phyloP scores from a whole-genome alignment of 2,329 filamentous ascomycete species.

The Aspergillus viridinutans region DNA sequence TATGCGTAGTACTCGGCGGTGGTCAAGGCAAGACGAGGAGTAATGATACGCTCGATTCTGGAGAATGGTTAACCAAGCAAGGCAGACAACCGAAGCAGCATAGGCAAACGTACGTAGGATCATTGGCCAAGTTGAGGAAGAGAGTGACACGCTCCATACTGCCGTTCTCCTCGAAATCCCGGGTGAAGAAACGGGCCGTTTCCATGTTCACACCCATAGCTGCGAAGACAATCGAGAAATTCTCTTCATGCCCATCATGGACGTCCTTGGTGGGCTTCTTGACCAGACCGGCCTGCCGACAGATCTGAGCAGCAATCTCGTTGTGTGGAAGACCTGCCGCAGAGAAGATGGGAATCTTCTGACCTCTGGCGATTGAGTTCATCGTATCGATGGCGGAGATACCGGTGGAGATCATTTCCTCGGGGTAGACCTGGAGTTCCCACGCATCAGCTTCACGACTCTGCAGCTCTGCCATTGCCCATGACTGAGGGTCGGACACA shows the following conservation, averaged over 20 bases:
- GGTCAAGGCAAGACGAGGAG: conserved; percentile 92
- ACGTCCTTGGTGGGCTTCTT: conserved; percentile 90
- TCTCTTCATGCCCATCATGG: conserved; percentile 95
- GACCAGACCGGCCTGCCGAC: conserved; percentile 91
- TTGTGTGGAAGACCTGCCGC: conserved; percentile 97
- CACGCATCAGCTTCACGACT: conserved; percentile 11
- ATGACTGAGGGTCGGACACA: conserved; percentile 4
- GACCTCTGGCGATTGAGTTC: conserved; percentile 95
- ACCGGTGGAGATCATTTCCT: conserved; percentile 99
- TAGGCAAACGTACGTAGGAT: conserved; percentile 72
- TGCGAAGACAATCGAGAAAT: conserved; percentile 99
- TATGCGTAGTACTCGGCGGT: conserved; percentile 99
- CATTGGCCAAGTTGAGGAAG: conserved; percentile 98
- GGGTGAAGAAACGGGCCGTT: conserved; percentile 95
- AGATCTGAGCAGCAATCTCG: conserved; percentile 98
- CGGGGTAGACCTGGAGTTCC: conserved; percentile 74
- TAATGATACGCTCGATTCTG: conserved; percentile 99
- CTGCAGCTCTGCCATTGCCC: neutral
- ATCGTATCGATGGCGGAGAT: conserved; percentile 99
- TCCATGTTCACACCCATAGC: conserved; percentile 99
- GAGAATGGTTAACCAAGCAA: conserved; percentile 8
- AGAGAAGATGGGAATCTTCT: conserved; percentile 99
- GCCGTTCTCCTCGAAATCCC: conserved; percentile 98
- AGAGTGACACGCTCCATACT: conserved; percentile 95
- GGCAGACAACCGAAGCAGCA: neutral